Percentiles rank a stretch among this genome's conserved stretches.
These are phyloP conservation scores for Uromyces viciae-fabae DNA, from an alignment of 1,284 basidiomycete genomes.

Conservation along the genomic window DNA sequence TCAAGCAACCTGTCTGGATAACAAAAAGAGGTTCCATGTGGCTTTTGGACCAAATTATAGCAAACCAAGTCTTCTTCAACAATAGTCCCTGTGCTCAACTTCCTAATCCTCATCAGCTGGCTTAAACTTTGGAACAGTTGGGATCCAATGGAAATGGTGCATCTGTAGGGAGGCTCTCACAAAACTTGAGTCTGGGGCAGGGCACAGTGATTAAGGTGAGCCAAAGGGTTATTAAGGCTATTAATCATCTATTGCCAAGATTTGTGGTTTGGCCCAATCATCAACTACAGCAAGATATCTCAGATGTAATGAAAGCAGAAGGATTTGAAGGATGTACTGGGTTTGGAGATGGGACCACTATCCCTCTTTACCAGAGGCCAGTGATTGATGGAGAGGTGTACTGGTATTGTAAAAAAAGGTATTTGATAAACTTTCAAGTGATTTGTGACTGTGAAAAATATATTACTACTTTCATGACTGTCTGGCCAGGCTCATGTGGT, in stretches of 20 bases:
- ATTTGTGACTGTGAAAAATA: constrained; percentile 4
- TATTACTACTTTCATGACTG: background rate
- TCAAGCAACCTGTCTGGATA: background rate
- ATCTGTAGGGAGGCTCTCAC: background rate
- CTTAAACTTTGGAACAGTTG: background rate
- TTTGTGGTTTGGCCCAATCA: background rate
- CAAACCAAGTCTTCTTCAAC: background rate
- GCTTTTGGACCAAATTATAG: background rate
- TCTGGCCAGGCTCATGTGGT: background rate
- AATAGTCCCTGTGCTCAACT: background rate
- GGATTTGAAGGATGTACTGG: background rate
- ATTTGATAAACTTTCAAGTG: background rate
- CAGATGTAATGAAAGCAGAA: background rate
- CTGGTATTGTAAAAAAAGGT: background rate
- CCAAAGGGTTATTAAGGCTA: background rate
- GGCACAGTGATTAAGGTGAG: background rate
- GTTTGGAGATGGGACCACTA: constrained; percentile 1
- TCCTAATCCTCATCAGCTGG: background rate
- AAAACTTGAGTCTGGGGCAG: background rate
- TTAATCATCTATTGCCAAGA: background rate
- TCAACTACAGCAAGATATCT: background rate
- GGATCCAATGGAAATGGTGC: background rate
- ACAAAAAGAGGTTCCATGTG: background rate
- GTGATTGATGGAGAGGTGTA: background rate
- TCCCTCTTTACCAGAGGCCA: background rate